phyloP scores from a whole-genome alignment of 257 asterid genomes.

The Jasminum sambac region DNA sequence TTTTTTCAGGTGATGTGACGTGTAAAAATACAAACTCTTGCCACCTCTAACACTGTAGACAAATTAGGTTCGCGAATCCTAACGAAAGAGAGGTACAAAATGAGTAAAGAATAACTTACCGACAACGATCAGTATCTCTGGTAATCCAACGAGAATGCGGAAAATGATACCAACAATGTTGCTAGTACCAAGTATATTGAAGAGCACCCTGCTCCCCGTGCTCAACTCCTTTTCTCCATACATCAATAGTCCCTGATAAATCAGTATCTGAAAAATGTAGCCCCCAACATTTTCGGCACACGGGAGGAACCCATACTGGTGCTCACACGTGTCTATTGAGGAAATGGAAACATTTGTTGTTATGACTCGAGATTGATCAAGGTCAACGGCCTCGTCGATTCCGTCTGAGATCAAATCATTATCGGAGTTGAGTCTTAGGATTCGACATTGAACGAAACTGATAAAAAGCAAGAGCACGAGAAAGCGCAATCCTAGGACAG shows the following conservation, averaged over 20 bases:
- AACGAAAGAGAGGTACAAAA: not conserved
- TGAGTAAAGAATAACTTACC: constrained; percentile 24
- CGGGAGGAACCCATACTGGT: constrained; percentile 60
- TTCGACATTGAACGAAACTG: constrained; percentile 3
- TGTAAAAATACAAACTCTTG: not conserved
- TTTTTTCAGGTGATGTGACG: too few relatives aligned
- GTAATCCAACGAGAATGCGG: constrained; percentile 53
- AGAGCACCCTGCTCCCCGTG: constrained; percentile 47
- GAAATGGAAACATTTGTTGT: not conserved
- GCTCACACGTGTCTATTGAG: constrained; percentile 33
- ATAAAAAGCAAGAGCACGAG: not conserved
- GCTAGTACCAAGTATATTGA: constrained; percentile 41
- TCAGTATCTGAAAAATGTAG: constrained; percentile 40
- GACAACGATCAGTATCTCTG: constrained; percentile 50
- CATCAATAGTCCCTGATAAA: constrained; percentile 47
- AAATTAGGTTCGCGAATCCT: not conserved
- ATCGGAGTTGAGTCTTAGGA: not conserved
- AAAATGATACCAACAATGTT: constrained; percentile 52
- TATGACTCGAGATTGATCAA: not conserved
- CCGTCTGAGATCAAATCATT: constrained; percentile 16
- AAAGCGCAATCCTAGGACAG: constrained; percentile 1
- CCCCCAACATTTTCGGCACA: constrained; percentile 55
- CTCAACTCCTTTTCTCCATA: constrained; percentile 45
- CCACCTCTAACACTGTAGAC: not conserved
- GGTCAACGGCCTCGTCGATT: not conserved